These are phyloP conservation scores for Carex cristatella DNA, from an alignment of 176 grass and related monocot species.

Conservation along the genomic window DNA sequence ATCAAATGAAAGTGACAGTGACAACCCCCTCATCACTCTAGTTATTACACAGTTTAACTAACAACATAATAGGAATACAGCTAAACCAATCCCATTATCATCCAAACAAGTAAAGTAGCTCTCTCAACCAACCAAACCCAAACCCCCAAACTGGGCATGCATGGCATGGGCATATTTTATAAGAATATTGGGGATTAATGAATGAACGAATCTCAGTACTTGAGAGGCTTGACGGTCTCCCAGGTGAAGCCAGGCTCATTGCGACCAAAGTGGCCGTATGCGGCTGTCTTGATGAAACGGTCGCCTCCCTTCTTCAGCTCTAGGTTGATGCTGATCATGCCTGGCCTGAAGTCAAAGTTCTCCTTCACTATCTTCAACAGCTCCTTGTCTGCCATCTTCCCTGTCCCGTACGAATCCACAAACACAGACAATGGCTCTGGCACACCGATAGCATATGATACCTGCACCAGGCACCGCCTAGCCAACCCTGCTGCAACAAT, in stretches of 20 bases:
- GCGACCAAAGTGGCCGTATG: conserved; percentile 38
- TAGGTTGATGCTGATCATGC: conserved; percentile 40
- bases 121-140: neutral
- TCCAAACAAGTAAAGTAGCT: neutral
- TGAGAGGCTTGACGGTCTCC: conserved; percentile 32
- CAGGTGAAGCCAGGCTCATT: conserved; percentile 39
- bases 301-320: conserved; percentile 34
- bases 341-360: conserved; percentile 39
- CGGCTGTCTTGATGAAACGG: conserved; percentile 30
- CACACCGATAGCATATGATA: conserved; percentile 36
- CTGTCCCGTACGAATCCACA: conserved; percentile 33
- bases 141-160: neutral
- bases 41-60: conserved; percentile 1
- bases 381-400: conserved; percentile 35
- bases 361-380: conserved; percentile 37
- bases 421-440: conserved; percentile 36
- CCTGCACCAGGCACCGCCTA: conserved; percentile 21
- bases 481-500: conserved; percentile 24
- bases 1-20: neutral
- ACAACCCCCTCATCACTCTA: neutral
- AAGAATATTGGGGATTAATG: neutral
- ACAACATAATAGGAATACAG: neutral
- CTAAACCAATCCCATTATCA: neutral
- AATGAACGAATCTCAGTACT: conserved; percentile 21
- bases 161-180: neutral